Percentiles rank a stretch among this genome's conserved stretches.
phyloP scores from a whole-genome alignment of 2,329 filamentous ascomycete species.

The Monilinia laxa region DNA sequence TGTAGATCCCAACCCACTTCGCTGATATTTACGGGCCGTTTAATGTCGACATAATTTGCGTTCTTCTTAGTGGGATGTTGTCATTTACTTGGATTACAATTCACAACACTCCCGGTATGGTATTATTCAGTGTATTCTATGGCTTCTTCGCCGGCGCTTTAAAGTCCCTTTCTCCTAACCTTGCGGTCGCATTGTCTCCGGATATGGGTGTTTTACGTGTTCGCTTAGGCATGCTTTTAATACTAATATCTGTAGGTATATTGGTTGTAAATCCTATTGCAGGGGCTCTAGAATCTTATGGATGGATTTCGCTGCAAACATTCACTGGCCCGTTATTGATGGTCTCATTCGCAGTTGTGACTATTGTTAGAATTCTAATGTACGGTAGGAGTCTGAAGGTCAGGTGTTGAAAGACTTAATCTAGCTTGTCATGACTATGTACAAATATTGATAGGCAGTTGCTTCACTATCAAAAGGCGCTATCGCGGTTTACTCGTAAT shows the following conservation, averaged over 20 bases:
- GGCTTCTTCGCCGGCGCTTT: slow-evolving; percentile 69
- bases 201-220: slow-evolving; percentile 54
- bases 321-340: slow-evolving; percentile 11
- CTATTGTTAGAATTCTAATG: background rate
- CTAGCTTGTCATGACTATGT: background rate
- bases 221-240: slow-evolving; percentile 48
- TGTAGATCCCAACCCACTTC: slow-evolving; percentile 46
- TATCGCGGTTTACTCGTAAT: background rate
- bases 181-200: slow-evolving; percentile 22
- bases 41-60: slow-evolving; percentile 48
- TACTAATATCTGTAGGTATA: slow-evolving; percentile 47
- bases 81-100: slow-evolving; percentile 53
- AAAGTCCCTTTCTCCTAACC: slow-evolving; percentile 41
- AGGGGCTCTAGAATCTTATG: slow-evolving; percentile 39
- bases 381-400: slow-evolving; percentile 16
- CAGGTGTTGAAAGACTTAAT: background rate
- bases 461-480: background rate
- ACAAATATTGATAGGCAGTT: background rate
- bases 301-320: background rate
- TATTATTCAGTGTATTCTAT: slow-evolving; percentile 63
- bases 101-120: slow-evolving; percentile 51
- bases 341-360: background rate
- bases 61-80: slow-evolving; percentile 50
- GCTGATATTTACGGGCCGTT: slow-evolving; percentile 53
- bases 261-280: slow-evolving; percentile 41